Base-by-base conservation (phyloP, 441 rosid genomes). In the Hura crepitans region DNA sequence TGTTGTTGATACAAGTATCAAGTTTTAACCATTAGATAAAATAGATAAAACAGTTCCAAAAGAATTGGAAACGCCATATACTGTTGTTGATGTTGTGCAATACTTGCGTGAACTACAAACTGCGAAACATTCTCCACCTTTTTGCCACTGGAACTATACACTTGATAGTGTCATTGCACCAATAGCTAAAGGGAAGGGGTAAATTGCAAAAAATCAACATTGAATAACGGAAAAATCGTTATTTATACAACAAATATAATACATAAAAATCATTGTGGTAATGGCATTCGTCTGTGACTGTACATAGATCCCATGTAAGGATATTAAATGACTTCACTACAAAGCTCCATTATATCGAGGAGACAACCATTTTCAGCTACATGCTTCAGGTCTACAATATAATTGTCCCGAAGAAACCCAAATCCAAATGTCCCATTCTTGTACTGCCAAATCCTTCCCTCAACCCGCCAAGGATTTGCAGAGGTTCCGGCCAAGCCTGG, bases 381-480 rank as follows among this genome's bases (percentile, higher is more conserved):
- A 69, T 75, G 91, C 73, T 83, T 89, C 75, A 92, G 78, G 80
- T 94, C 93, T 59, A 81, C 67, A 25, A 92, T 72, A 54, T 80
- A 82, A 59, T 85, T 87, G 79, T 92, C 96, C 66, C 74, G 70
- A 72, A 92, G 88, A 84, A 89, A 89, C 50, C 97, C 97, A 39
- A 86, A 94, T 42, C 97, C 91, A 45, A 94, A 92, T 7, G 91
- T 83, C 59, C 93, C 97, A 49, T 90, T 78, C 68, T 59, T 77
- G 68, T 92, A 89, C 77, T 81, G 83, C 99, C 99, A 92, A 23
- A 94, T 87, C 83, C 97, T 87, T 50, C 97, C 97, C 66, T 88
- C 86, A 18, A 81, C 87, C 49, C 66, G 73, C 79, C 76, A 75
- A 54, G 84, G 78, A 81, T 81, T 65, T 17, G 75, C 76, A 5